Evolutionary conservation across 2,329 filamentous ascomycete genomes (phyloP).

Genomic region (Westerdykella sp.): DNA sequence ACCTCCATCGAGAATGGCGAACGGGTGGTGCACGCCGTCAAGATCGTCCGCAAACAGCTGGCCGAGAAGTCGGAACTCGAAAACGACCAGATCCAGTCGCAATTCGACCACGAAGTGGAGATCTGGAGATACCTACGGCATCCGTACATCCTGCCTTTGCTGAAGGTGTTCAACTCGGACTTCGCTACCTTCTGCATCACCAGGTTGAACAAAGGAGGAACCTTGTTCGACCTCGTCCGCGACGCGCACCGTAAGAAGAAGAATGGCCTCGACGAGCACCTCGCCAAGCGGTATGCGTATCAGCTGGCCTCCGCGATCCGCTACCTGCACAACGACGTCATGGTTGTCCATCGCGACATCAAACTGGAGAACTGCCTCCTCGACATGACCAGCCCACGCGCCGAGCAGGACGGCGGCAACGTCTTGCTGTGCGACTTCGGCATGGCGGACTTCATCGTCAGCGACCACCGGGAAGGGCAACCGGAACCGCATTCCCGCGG

Average conservation of each 20-base stretch:
- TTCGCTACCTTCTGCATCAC: slow-evolving; percentile 66
- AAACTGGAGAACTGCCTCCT: slow-evolving; percentile 64
- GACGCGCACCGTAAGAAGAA: slow-evolving; percentile 42
- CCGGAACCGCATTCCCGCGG: slow-evolving; percentile 45
- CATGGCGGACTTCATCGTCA: slow-evolving; percentile 60
- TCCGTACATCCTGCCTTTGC: slow-evolving; percentile 55
- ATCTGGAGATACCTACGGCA: slow-evolving; percentile 62
- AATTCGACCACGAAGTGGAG: slow-evolving; percentile 63
- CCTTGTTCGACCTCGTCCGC: slow-evolving; percentile 57
- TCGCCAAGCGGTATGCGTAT: slow-evolving; percentile 56
- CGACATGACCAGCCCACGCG: slow-evolving; percentile 47
- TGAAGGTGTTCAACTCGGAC: slow-evolving; percentile 60
- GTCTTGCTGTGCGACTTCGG: slow-evolving; percentile 63
- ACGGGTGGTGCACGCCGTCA: slow-evolving; percentile 56
- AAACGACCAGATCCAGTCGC: slow-evolving; percentile 59
- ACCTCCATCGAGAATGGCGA: slow-evolving; percentile 53
- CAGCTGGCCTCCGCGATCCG: slow-evolving; percentile 59
- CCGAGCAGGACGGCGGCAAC: slow-evolving; percentile 47
- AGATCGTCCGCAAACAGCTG: slow-evolving; percentile 59
- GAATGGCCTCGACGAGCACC: slow-evolving; percentile 44
- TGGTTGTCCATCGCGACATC: slow-evolving; percentile 61
- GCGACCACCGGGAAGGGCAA: slow-evolving; percentile 44
- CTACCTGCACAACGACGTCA: slow-evolving; percentile 62
- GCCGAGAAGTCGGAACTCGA: slow-evolving; percentile 51
- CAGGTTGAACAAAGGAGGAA: slow-evolving; percentile 57